Evolutionary conservation across 768 basidiomycete genomes (phyloP), one percentile per base, ranked within the genome.

Genomic region (Boletus sp.): DNA sequence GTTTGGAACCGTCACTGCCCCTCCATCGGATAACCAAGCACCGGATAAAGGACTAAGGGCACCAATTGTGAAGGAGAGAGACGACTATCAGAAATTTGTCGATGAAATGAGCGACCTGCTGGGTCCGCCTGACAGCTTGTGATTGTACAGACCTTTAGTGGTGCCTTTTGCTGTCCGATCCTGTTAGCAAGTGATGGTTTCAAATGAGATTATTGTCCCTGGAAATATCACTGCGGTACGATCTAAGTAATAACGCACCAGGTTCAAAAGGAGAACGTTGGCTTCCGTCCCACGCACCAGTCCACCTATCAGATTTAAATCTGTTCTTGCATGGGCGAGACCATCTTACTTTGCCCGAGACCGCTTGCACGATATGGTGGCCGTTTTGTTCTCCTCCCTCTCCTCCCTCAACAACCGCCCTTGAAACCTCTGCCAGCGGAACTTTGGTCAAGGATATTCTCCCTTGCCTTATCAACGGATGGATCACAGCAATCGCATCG

Each of bases 31-130:
- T 42, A 54, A 51, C 30, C 56, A 51, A 39, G 54, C 48, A 40
- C 56, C 64, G 14, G 54, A 51, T 49, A 58, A 62, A 44, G 46
- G 63, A 48, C 43, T 41, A 17, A 68, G 57, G 54, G 70, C 61
- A 40, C 60, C 63, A 15, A 49, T 58, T 19, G 59, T 69, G 53
- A 82, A 78, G 65, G 72, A 69, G 52, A 83, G 80, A 66, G 84
- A 84, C 55, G 88, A 90, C 61, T 91, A 90, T 64, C 81, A 79
- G 49, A 88, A 83, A 57, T 90, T 89, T 70, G 73, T 88, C 39
- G 87, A 86, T 52, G 88, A 88, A 59, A 83, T 90, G 80, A 78
- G 79, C 30, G 87, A 88, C 65, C 79, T 90, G 44, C 64, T 90
- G 33, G 74, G 72, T 23, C 61, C 65, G 14, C 44, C 58, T 29